phyloP scores from a whole-genome alignment of 2,329 filamentous ascomycete species.

The Colletotrichum euphorbiae region DNA sequence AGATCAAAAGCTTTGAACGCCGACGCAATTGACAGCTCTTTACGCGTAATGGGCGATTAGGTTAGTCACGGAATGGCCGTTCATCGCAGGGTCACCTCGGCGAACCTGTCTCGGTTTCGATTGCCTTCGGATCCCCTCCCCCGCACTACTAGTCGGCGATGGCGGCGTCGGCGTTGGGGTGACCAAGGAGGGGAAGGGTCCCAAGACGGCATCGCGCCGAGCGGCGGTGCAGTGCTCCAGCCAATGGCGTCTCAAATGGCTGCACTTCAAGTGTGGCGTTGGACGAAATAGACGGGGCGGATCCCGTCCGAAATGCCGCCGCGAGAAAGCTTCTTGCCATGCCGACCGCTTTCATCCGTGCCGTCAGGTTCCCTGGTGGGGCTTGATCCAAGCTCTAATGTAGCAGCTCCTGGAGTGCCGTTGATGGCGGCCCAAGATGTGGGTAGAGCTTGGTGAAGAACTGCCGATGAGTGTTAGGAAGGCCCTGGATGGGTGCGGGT shows the following conservation, averaged over 20 bases:
- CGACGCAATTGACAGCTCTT: neutral
- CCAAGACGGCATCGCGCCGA: constrained; percentile 22
- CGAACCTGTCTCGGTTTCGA: neutral
- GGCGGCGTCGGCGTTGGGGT: neutral
- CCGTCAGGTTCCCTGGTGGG: neutral
- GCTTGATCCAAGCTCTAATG: constrained; percentile 4
- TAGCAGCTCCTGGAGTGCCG: neutral
- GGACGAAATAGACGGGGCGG: neutral
- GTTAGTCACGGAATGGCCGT: constrained; percentile 3
- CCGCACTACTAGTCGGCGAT: neutral
- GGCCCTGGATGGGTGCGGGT: neutral
- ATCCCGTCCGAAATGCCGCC: constrained; percentile 8
- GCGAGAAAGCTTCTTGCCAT: neutral
- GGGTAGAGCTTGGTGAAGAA: neutral
- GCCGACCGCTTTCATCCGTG: neutral
- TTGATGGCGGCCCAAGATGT: neutral
- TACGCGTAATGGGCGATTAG: constrained; percentile 5
- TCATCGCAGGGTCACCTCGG: constrained; percentile 3
- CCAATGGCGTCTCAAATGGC: constrained; percentile 3
- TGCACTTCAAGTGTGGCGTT: neutral
- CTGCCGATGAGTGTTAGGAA: neutral
- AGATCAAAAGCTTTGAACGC: neutral
- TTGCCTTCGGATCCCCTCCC: neutral
- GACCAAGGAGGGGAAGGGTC: too few relatives aligned
- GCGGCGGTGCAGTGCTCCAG: neutral